These are phyloP conservation scores for Pseudonitzschia multiseries DNA, from an alignment of 108 stramenopile genomes.

Conservation along the genomic window DNA sequence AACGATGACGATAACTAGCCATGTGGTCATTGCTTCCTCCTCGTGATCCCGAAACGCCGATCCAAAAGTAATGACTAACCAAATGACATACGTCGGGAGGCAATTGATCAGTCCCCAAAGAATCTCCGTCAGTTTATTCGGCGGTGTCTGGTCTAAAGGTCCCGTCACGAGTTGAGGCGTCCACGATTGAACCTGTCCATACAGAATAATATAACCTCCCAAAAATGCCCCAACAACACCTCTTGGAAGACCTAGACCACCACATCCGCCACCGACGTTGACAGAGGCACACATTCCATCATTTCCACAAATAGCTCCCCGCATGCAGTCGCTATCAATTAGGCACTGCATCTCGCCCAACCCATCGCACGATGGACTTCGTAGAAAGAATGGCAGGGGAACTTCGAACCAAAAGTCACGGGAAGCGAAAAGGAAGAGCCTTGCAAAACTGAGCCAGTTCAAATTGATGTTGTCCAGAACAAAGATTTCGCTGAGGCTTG, in stretches of 20 bases:
- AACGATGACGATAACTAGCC: conserved; percentile 69
- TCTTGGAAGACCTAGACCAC: conserved; percentile 69
- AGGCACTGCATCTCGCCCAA: conserved; percentile 62
- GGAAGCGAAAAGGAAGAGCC: conserved; percentile 90
- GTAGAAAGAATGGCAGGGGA: conserved; percentile 89
- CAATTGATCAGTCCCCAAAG: conserved; percentile 85
- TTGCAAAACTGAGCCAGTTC: conserved; percentile 80
- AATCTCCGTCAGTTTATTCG: conserved; percentile 85
- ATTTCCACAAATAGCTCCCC: conserved; percentile 61
- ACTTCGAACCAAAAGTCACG: conserved; percentile 98
- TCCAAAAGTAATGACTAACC: conserved; percentile 57
- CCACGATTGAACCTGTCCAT: conserved; percentile 93
- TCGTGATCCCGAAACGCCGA: conserved; percentile 56
- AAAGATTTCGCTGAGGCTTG: conserved; percentile 70
- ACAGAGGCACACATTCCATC: conserved; percentile 57
- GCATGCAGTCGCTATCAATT: conserved; percentile 46
- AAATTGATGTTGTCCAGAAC: conserved; percentile 80
- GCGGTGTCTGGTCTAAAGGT: conserved; percentile 77
- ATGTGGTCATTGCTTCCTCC: conserved; percentile 57
- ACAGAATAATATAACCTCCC: conserved; percentile 93
- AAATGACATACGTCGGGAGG: conserved; percentile 62
- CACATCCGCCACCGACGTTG: conserved; percentile 82
- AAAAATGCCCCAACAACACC: conserved; percentile 88
- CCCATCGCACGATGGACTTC: conserved; percentile 75
- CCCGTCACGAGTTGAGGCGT: conserved; percentile 91